Conservation (phyloP, 805 yeast species). For the Naumovozyma dairenensis region DNA sequence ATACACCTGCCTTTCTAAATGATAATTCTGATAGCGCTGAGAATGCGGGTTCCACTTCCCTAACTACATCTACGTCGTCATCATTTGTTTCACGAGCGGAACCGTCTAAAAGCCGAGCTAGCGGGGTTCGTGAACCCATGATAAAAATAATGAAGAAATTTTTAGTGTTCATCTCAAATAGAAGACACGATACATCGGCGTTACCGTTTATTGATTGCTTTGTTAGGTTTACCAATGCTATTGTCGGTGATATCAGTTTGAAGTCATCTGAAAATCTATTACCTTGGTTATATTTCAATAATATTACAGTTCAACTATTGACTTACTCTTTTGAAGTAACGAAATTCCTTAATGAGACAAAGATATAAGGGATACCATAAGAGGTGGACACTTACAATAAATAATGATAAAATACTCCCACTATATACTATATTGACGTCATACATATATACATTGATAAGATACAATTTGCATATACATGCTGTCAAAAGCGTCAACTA, state of each 20-base stretch:
- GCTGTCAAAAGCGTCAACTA: no score
- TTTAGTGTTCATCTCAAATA: constrained; percentile 11
- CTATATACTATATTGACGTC: no score
- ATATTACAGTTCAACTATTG: constrained; percentile 12
- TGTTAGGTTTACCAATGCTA: constrained; percentile 18
- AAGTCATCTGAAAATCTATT: constrained; percentile 10
- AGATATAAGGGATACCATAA: no score
- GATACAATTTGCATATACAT: no score
- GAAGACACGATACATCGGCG: constrained; percentile 7
- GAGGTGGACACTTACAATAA: no score
- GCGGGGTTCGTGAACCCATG: neutral
- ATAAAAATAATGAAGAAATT: constrained; percentile 3
- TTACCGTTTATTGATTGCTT: constrained; percentile 14
- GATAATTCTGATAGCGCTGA: constrained; percentile 1
- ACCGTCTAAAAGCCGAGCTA: neutral
- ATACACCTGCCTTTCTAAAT: constrained; percentile 3
- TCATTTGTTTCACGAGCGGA: neutral
- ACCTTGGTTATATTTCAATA: constrained; percentile 16
- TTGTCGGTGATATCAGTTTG: constrained; percentile 20
- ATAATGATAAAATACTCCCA: no score
- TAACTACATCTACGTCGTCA: neutral
- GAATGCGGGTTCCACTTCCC: neutral
- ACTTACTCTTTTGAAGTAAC: constrained; percentile 14
- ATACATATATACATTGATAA: no score
- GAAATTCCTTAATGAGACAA: constrained; percentile 3